Conservation (phyloP, 345 rosid genomes). For the Brassica napus region DNA sequence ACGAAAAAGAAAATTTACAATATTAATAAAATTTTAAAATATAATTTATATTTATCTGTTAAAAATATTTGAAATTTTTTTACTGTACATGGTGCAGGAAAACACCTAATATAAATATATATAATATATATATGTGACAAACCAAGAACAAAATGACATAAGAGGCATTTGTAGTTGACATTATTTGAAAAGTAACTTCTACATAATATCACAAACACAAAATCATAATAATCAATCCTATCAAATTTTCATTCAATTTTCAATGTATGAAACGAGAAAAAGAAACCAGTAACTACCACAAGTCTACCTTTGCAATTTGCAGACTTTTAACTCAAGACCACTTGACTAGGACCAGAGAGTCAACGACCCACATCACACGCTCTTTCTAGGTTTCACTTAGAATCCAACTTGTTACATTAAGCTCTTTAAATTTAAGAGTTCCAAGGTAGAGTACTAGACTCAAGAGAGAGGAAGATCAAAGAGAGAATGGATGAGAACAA, state of each 20-base stretch:
- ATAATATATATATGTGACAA: too few relatives aligned
- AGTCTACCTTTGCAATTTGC: background rate
- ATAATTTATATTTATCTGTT: too few relatives aligned
- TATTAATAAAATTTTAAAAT: too few relatives aligned
- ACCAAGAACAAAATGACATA: too few relatives aligned
- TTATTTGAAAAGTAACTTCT: background rate
- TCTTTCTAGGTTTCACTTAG: background rate
- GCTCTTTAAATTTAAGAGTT: background rate
- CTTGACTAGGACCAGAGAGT: constrained; percentile 16
- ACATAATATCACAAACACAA: background rate
- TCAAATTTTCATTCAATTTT: background rate
- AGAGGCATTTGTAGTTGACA: background rate
- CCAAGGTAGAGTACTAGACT: background rate
- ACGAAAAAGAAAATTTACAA: too few relatives aligned
- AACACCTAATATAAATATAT: too few relatives aligned
- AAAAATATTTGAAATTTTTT: too few relatives aligned
- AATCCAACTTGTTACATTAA: background rate
- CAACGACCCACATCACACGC: constrained; percentile 17
- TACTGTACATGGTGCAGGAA: too few relatives aligned
- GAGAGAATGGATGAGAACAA: constrained; percentile 22
- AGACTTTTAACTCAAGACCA: constrained; percentile 7
- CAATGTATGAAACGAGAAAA: background rate
- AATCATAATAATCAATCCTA: background rate
- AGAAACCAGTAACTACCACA: background rate
- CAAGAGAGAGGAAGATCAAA: background rate